A percentile compares a stretch with the other conserved stretches of the same genome.
Conservation (phyloP, 148 eudicot species). For the Tetragonia tetragonoides region DNA sequence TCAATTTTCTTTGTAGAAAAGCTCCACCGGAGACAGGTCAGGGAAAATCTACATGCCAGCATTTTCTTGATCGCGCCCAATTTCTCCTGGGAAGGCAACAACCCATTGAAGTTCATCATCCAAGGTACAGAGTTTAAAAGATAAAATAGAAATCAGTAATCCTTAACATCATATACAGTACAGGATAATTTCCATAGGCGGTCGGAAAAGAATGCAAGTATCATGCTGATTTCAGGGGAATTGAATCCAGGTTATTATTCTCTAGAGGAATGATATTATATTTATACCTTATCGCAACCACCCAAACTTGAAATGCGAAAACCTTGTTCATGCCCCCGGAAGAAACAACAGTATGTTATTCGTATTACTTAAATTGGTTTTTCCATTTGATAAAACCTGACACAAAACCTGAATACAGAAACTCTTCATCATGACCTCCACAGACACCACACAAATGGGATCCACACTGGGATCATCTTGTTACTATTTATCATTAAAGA, state of each 20-base stretch:
- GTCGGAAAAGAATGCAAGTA: neutral
- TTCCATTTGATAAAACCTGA: neutral
- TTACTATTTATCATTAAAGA: neutral
- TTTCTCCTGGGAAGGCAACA: conserved; percentile 6
- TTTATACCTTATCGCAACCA: neutral
- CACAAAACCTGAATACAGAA: too few species aligned
- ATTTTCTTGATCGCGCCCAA: conserved; percentile 7
- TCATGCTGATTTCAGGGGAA: neutral
- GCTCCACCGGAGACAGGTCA: neutral
- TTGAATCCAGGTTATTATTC: neutral
- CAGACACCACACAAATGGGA: neutral
- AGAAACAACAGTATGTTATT: too few species aligned
- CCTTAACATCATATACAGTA: neutral
- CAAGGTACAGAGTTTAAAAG: neutral
- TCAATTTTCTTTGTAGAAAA: neutral
- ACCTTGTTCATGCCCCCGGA: too few species aligned
- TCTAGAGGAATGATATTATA: neutral
- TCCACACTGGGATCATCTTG: neutral
- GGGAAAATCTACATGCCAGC: neutral
- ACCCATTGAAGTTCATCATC: neutral
- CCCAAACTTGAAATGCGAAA: too few species aligned
- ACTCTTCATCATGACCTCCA: neutral
- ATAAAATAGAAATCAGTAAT: neutral
- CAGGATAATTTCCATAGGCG: neutral
- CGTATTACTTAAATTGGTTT: neutral